Conservation (phyloP, 768 basidiomycete species). For the Podaxis carcinomalis region DNA sequence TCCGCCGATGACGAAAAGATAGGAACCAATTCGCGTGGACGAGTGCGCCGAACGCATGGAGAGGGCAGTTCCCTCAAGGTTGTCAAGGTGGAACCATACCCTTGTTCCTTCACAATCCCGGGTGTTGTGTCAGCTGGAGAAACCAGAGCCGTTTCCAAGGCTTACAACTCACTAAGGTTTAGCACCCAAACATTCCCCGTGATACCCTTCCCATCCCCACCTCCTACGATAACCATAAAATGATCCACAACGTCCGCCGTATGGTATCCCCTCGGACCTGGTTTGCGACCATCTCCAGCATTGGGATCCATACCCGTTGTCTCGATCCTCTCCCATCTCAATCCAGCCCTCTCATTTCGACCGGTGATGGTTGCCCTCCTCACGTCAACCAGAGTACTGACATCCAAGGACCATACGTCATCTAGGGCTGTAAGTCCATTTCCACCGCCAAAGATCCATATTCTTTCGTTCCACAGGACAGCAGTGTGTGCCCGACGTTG, state of each 20-base stretch:
- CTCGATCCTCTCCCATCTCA: conserved; percentile 42
- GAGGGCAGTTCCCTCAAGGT: conserved; percentile 15
- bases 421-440: conserved; percentile 84
- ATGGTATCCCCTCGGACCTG: conserved; percentile 82
- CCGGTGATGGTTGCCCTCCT: conserved; percentile 17
- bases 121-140: conserved; percentile 9
- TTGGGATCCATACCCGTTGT: conserved; percentile 23
- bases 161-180: conserved; percentile 85
- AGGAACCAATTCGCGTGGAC: conserved; percentile 87
- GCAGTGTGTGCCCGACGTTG: conserved; percentile 87
- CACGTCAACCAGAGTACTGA: conserved; percentile 25
- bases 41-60: conserved; percentile 77
- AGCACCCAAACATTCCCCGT: too few relatives aligned
- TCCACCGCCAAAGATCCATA: conserved; percentile 90
- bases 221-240: conserved; percentile 85
- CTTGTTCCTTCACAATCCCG: background rate
- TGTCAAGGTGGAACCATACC: background rate
- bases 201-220: conserved; percentile 76
- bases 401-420: conserved; percentile 86
- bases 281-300: conserved; percentile 24
- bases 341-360: too few relatives aligned
- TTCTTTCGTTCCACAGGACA: conserved; percentile 63
- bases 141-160: conserved; percentile 72
- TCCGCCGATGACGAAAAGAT: conserved; percentile 85
- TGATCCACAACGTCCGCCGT: conserved; percentile 83